These are phyloP conservation scores for Trichocladium antarcticum DNA, from an alignment of 495 filamentous ascomycete genomes.

Conservation along the genomic window DNA sequence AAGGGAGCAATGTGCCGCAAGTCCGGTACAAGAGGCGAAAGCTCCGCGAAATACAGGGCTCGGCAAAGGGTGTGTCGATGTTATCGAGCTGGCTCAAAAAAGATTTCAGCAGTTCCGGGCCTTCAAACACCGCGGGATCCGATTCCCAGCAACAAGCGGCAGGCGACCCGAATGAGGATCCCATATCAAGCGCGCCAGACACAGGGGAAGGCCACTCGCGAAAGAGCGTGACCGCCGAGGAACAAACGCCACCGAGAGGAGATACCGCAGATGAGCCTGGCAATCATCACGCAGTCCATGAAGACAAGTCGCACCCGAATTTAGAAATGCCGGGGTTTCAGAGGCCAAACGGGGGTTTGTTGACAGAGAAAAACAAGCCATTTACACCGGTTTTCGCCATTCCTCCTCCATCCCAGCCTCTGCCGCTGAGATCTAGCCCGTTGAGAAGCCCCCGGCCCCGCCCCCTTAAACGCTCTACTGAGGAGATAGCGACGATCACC, in stretches of 20 bases:
- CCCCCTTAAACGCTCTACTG: conserved; percentile 45
- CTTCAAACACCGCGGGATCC: neutral
- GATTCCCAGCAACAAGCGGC: neutral
- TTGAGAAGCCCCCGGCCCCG: conserved; percentile 15
- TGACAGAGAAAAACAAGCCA: neutral
- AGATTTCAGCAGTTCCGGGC: neutral
- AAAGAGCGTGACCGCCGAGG: neutral
- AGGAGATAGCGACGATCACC: conserved; percentile 79
- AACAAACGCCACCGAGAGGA: neutral
- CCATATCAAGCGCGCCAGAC: neutral
- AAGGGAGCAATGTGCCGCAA: neutral
- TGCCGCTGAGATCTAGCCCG: conserved; percentile 13
- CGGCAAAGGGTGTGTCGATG: conserved; percentile 1
- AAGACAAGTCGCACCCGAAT: neutral
- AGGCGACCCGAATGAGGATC: neutral
- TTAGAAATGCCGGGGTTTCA: neutral
- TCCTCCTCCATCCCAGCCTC: conserved; percentile 30
- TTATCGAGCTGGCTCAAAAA: conserved; percentile 18
- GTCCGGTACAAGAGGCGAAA: neutral
- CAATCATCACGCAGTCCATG: neutral
- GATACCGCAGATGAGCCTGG: neutral
- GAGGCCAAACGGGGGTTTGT: neutral
- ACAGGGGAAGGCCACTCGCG: neutral
- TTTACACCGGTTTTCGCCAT: conserved; percentile 29
- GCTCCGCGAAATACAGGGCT: neutral